Evolutionary conservation across 306 rosid species (phyloP).

Genomic region (Boehmeria nivea): DNA sequence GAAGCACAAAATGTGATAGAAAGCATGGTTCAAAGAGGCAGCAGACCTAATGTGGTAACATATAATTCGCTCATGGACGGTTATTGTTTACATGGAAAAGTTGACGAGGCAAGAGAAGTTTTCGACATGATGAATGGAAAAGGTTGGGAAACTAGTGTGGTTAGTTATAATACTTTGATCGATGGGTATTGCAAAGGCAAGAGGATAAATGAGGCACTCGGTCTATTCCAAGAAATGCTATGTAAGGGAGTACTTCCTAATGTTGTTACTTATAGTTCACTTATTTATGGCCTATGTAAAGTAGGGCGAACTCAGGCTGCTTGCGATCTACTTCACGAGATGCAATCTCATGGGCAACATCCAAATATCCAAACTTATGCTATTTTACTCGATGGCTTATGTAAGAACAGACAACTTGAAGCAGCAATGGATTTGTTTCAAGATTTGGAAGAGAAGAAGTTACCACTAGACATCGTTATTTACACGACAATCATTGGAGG

Average conservation of each 20-base stretch:
- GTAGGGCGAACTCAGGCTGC: too few relatives aligned
- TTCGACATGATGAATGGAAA: conserved; percentile 10
- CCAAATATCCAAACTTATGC: conserved; percentile 1
- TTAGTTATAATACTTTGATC: not conserved
- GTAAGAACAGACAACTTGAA: conserved; percentile 4
- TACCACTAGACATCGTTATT: not conserved
- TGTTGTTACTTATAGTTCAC: conserved; percentile 2
- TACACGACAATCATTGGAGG: conserved; percentile 2
- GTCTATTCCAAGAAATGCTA: not conserved
- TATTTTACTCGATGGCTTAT: conserved; percentile 10
- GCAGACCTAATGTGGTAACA: too few relatives aligned
- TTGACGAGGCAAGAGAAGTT: too few relatives aligned
- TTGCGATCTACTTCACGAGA: too few relatives aligned
- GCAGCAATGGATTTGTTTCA: conserved; percentile 12
- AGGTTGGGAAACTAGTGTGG: not conserved
- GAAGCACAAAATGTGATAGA: not conserved
- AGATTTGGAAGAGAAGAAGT: not conserved
- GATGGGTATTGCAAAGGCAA: not conserved
- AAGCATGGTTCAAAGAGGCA: too few relatives aligned
- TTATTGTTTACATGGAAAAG: too few relatives aligned
- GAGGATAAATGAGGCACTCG: not conserved
- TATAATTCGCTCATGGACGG: too few relatives aligned
- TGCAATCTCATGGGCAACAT: not conserved
- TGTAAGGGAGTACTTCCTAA: not conserved
- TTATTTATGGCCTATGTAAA: too few relatives aligned